Evolutionary conservation across 2,329 filamentous ascomycete genomes (phyloP).

Genomic region (Aciculosporium take): DNA sequence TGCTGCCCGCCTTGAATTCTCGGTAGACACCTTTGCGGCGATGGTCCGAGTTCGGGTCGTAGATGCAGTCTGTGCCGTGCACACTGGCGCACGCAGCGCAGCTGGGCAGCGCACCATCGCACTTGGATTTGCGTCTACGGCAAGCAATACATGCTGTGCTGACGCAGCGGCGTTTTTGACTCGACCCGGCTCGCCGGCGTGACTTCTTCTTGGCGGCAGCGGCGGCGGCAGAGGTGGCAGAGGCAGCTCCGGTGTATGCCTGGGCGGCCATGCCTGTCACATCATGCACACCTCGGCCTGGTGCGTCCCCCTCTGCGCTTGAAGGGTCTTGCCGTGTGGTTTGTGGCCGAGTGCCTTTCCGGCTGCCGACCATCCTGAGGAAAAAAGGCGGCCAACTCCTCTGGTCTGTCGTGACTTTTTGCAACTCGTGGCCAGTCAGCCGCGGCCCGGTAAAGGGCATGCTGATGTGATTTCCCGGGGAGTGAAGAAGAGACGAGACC

Average conservation of each 20-base stretch:
- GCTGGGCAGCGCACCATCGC: slow-evolving; percentile 79
- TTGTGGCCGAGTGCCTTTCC: neutral
- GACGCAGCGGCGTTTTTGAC: slow-evolving; percentile 59
- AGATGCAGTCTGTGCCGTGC: slow-evolving; percentile 80
- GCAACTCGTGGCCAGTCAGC: neutral
- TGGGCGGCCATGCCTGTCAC: neutral
- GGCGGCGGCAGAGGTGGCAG: slow-evolving; percentile 8
- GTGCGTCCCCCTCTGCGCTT: neutral
- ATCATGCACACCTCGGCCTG: neutral
- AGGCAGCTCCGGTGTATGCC: slow-evolving; percentile 2
- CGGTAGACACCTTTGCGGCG: slow-evolving; percentile 94
- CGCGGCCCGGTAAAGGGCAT: neutral
- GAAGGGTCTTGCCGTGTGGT: neutral
- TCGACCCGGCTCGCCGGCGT: slow-evolving; percentile 31
- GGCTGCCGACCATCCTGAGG: slow-evolving; percentile 2
- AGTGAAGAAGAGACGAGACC: too few relatives aligned
- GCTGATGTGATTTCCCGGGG: neutral
- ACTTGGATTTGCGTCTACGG: slow-evolving; percentile 69
- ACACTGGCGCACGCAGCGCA: slow-evolving; percentile 95
- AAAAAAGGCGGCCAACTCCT: neutral
- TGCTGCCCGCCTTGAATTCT: slow-evolving; percentile 75
- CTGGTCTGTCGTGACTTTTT: neutral
- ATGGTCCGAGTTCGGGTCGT: slow-evolving; percentile 93
- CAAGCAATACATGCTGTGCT: slow-evolving; percentile 78
- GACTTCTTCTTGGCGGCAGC: slow-evolving; percentile 32